These are phyloP conservation scores for Coemansia sp. DNA, from an alignment of 192 early-diverging fungal species.

Conservation along the genomic window DNA sequence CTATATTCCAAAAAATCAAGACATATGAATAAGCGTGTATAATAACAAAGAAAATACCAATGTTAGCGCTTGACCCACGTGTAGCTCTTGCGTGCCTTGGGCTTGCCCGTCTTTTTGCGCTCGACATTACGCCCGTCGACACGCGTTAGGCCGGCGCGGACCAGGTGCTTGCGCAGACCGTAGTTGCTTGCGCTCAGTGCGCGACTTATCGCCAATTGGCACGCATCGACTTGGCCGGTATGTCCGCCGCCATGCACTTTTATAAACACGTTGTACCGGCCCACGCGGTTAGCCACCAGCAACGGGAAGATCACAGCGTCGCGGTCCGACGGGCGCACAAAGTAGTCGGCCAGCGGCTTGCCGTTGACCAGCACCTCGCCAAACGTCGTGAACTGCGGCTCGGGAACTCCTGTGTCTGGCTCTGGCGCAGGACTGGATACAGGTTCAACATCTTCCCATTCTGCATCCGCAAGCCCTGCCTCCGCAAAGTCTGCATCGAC, in stretches of 20 bases:
- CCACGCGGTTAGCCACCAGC: constrained; percentile 59
- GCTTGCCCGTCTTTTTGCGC: constrained; percentile 94
- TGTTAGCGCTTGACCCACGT: constrained; percentile 70
- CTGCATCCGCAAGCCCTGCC: not conserved
- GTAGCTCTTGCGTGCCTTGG: constrained; percentile 88
- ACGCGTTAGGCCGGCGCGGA: constrained; percentile 58
- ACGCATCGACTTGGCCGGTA: constrained; percentile 83
- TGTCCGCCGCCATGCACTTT: constrained; percentile 76
- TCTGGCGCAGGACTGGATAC: no score
- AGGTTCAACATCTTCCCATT: no score
- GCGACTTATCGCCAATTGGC: constrained; percentile 75
- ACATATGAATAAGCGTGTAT: not conserved
- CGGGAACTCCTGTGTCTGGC: not conserved
- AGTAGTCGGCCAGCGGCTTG: constrained; percentile 67
- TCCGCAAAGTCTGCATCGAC: not conserved
- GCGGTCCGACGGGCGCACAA: constrained; percentile 62
- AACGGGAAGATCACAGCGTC: constrained; percentile 74
- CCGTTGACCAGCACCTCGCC: constrained; percentile 80
- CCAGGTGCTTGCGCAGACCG: constrained; percentile 56
- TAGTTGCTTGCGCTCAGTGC: constrained; percentile 66
- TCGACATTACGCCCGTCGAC: constrained; percentile 80
- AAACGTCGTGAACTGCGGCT: constrained; percentile 8
- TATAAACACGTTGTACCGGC: constrained; percentile 83
- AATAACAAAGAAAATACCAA: not conserved
- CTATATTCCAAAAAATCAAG: not conserved